These are phyloP conservation scores for Cyclotella choctawhatcheeana DNA, from an alignment of 108 stramenopile genomes.

Conservation along the genomic window DNA sequence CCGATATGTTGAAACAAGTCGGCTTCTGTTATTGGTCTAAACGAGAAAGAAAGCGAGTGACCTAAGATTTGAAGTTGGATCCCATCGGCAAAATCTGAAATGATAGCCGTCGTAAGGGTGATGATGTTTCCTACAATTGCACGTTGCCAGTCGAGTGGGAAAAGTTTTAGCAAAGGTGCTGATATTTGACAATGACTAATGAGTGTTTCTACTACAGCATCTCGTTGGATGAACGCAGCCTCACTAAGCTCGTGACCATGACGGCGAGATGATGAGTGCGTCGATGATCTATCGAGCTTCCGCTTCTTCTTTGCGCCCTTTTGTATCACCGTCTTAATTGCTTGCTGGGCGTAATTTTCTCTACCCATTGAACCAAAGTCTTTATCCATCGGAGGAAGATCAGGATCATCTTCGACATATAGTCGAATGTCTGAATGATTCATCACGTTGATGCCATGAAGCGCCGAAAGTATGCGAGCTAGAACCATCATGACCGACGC, in stretches of 20 bases:
- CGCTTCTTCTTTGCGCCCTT: slow-evolving; percentile 54
- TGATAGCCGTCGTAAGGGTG: slow-evolving; percentile 73
- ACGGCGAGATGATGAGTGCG: slow-evolving; percentile 31
- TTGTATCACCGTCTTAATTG: slow-evolving; percentile 68
- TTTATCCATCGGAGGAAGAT: slow-evolving; percentile 72
- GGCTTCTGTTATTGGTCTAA: slow-evolving; percentile 85
- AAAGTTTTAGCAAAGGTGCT: slow-evolving; percentile 84
- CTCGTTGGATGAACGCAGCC: slow-evolving; percentile 79
- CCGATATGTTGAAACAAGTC: slow-evolving; percentile 79
- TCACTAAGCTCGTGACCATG: slow-evolving; percentile 50
- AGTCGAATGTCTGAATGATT: slow-evolving; percentile 83
- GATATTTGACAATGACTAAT: slow-evolving; percentile 89
- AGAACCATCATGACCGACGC: slow-evolving; percentile 74
- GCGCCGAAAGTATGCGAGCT: slow-evolving; percentile 66
- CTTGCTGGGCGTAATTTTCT: slow-evolving; percentile 67
- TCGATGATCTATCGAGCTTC: slow-evolving; percentile 28
- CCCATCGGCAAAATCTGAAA: slow-evolving; percentile 87
- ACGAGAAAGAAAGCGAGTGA: slow-evolving; percentile 78
- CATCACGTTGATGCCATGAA: slow-evolving; percentile 91
- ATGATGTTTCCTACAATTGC: slow-evolving; percentile 88
- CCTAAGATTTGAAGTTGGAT: slow-evolving; percentile 85
- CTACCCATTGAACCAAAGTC: slow-evolving; percentile 41
- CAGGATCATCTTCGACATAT: slow-evolving; percentile 71
- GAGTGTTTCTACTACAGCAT: slow-evolving; percentile 86
- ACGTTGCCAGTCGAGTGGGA: slow-evolving; percentile 89